Conservation (phyloP, 2,329 filamentous ascomycete genomes). For the Pezicula carpinea region DNA sequence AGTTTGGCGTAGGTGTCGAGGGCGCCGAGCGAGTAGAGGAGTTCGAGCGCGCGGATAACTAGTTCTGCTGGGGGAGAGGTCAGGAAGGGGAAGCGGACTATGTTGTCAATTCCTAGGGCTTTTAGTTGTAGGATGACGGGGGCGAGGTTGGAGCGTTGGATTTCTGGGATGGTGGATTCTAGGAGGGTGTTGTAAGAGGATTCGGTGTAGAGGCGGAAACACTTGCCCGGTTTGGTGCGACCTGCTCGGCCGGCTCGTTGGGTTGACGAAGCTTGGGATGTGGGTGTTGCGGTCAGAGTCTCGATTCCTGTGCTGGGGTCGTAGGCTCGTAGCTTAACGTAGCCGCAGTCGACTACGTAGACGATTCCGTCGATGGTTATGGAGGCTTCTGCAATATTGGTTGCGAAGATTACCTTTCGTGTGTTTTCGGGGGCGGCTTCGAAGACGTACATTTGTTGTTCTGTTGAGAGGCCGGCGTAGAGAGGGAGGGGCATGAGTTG, state of each 20-base stretch:
- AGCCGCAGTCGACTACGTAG: slow-evolving; percentile 86
- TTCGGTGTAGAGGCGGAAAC: slow-evolving; percentile 88
- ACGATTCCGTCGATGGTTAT: slow-evolving; percentile 91
- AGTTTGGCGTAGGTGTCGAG: slow-evolving; percentile 88
- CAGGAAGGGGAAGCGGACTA: slow-evolving; percentile 84
- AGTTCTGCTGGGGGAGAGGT: slow-evolving; percentile 81
- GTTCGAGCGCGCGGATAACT: slow-evolving; percentile 78
- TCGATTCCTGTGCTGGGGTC: slow-evolving; percentile 84
- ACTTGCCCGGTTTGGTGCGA: slow-evolving; percentile 85
- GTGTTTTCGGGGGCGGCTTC: slow-evolving; percentile 76
- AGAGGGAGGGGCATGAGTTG: slow-evolving; percentile 70
- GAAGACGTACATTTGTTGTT: slow-evolving; percentile 94
- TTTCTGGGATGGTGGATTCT: slow-evolving; percentile 77
- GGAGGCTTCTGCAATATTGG: slow-evolving; percentile 94
- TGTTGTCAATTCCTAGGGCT: slow-evolving; percentile 90
- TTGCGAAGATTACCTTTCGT: slow-evolving; percentile 87
- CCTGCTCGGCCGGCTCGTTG: slow-evolving; percentile 89
- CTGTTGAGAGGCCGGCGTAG: slow-evolving; percentile 82
- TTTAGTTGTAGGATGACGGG: slow-evolving; percentile 88
- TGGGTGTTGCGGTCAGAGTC: slow-evolving; percentile 71
- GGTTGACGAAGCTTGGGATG: slow-evolving; percentile 89
- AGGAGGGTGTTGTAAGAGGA: slow-evolving; percentile 60
- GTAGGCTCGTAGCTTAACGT: slow-evolving; percentile 84
- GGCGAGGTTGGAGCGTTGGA: slow-evolving; percentile 87
- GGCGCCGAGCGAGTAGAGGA: slow-evolving; percentile 81